phyloP scores from a whole-genome alignment of 192 early-diverging fungal genomes.

The Coemansia aciculifera region DNA sequence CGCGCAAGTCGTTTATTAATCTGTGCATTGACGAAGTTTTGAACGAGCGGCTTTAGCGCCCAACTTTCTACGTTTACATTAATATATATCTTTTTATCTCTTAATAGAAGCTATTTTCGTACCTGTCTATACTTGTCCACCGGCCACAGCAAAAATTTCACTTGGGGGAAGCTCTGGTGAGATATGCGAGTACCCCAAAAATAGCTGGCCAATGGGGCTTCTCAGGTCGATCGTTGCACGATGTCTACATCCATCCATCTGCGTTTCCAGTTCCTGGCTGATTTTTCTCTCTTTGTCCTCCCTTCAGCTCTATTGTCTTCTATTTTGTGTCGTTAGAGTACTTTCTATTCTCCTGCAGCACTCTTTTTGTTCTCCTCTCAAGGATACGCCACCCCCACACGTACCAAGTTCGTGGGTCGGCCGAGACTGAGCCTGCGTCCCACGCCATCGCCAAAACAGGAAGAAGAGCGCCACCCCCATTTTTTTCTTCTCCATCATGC shows the following conservation, averaged over 20 bases:
- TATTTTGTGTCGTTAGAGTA: not conserved
- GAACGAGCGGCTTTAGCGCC: constrained; percentile 40
- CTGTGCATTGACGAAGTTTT: constrained; percentile 70
- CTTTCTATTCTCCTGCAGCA: not conserved
- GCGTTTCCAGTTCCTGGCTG: not conserved
- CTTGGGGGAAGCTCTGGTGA: too few species aligned
- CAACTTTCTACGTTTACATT: constrained; percentile 1
- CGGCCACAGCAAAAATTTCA: not conserved
- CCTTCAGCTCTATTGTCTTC: not conserved
- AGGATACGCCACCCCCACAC: constrained; percentile 12
- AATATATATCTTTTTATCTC: too few species aligned
- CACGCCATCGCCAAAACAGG: not conserved
- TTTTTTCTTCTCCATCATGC: constrained; percentile 13
- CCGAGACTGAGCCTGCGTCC: constrained; percentile 1
- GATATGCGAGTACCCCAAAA: not conserved
- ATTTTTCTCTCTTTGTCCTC: not conserved
- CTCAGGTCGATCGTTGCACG: constrained; percentile 3
- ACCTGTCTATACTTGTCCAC: not conserved
- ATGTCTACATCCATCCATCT: not conserved
- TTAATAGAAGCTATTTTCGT: too few species aligned
- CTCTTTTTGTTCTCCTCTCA: not conserved
- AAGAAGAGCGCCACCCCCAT: not conserved
- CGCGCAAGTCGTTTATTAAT: constrained; percentile 88
- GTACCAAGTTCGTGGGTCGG: constrained; percentile 10
- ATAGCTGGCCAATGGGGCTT: not conserved